These are phyloP conservation scores for Gymnopus androsaceus DNA, from an alignment of 1,284 basidiomycete species.

Conservation along the genomic window DNA sequence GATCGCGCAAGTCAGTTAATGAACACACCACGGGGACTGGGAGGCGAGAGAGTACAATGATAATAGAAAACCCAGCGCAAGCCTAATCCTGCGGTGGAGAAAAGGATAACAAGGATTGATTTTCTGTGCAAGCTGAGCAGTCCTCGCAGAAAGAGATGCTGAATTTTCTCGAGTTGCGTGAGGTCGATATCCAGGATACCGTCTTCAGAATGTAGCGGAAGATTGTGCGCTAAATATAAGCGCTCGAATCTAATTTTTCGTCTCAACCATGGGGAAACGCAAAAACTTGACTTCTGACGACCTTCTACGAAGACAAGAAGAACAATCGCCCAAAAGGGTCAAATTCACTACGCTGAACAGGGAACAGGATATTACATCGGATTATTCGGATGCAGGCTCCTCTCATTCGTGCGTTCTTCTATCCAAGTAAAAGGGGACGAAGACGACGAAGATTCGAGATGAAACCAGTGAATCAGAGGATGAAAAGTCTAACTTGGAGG, in stretches of 20 bases:
- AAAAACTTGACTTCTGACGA: slow-evolving; percentile 39
- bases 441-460: slow-evolving; percentile 7
- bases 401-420: slow-evolving; percentile 1
- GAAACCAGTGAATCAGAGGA: not conserved
- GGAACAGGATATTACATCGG: slow-evolving; percentile 8
- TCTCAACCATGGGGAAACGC: slow-evolving; percentile 26
- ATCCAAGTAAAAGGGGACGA: slow-evolving; percentile 1
- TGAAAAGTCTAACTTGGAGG: not conserved
- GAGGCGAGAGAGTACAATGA: no score
- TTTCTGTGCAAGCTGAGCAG: no score
- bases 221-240: not conserved
- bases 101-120: not conserved
- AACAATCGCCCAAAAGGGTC: slow-evolving; percentile 31
- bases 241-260: not conserved
- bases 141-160: no score
- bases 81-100: no score
- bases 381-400: slow-evolving; percentile 12
- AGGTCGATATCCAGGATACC: no score
- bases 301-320: slow-evolving; percentile 37
- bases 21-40: no score
- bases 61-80: no score
- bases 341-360: slow-evolving; percentile 16
- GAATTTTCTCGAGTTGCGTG: no score
- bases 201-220: no score
- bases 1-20: no score